phyloP scores from a whole-genome alignment of 2,329 filamentous ascomycete genomes.

The Penicillium brasilianum region DNA sequence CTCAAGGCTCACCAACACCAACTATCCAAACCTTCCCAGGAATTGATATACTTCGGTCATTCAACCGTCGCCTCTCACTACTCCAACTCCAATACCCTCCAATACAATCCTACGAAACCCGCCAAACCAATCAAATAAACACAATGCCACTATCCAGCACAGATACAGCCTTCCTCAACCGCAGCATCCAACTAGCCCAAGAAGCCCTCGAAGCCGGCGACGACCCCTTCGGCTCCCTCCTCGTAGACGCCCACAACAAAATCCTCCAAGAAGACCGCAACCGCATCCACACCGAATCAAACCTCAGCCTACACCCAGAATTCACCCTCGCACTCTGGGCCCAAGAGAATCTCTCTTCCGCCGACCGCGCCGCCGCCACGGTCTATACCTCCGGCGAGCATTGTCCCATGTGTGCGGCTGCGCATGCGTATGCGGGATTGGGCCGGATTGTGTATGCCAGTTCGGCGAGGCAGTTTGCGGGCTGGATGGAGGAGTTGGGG shows the following conservation, averaged over 20 bases:
- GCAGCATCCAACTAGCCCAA: conserved; percentile 19
- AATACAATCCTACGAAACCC: no score
- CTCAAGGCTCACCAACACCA: background rate
- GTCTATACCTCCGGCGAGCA: conserved; percentile 27
- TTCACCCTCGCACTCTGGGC: conserved; percentile 22
- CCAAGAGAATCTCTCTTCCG: conserved; percentile 14
- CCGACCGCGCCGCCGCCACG: conserved; percentile 16
- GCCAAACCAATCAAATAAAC: background rate
- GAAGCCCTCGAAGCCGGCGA: conserved; percentile 21
- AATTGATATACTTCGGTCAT: background rate
- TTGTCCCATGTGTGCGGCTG: conserved; percentile 23
- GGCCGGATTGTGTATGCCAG: conserved; percentile 25
- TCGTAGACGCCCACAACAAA: conserved; percentile 14
- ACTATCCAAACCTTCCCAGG: no score
- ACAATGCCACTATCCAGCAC: conserved; percentile 4
- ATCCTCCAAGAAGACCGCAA: conserved; percentile 25
- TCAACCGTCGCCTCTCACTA: background rate
- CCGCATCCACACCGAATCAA: conserved; percentile 15
- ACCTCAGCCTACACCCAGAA: conserved; percentile 23
- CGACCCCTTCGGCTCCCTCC: conserved; percentile 22
- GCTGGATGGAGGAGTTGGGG: conserved; percentile 20
- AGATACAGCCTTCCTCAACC: conserved; percentile 16
- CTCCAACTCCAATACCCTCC: no score
- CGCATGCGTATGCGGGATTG: conserved; percentile 22
- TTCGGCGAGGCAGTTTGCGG: conserved; percentile 18